These are phyloP conservation scores for Microdochium nivale DNA, from an alignment of 2,329 filamentous ascomycete species.

Conservation along the genomic window DNA sequence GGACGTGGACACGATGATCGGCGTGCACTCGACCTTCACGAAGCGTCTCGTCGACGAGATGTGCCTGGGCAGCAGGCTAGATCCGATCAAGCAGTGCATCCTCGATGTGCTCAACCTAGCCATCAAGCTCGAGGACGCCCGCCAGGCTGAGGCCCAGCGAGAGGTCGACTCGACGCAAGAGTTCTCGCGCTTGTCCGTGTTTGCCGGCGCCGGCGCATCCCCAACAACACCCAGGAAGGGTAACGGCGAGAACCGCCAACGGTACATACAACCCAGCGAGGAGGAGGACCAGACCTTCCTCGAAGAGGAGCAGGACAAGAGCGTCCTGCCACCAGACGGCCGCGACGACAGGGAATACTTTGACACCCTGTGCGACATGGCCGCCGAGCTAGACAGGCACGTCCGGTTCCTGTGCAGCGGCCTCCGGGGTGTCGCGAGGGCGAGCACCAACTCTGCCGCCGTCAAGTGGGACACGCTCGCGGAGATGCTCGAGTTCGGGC, in stretches of 20 bases:
- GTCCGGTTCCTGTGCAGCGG: constrained; percentile 65
- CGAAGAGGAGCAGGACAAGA: constrained; percentile 18
- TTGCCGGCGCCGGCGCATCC: constrained; percentile 9
- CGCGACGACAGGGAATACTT: constrained; percentile 36
- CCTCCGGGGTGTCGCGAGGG: constrained; percentile 65
- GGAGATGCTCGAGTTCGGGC: constrained; percentile 61
- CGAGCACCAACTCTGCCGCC: constrained; percentile 51
- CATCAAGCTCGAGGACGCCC: constrained; percentile 58
- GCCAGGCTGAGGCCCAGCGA: constrained; percentile 28
- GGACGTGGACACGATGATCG: constrained; percentile 77
- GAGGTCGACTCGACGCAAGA: constrained; percentile 28
- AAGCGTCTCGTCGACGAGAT: constrained; percentile 57
- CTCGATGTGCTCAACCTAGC: constrained; percentile 70
- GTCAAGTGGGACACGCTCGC: constrained; percentile 72
- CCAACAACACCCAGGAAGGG: constrained; percentile 18
- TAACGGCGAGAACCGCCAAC: constrained; percentile 8
- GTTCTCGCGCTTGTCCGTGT: constrained; percentile 26
- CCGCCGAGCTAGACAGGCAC: constrained; percentile 54
- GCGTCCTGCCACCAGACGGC: constrained; percentile 19
- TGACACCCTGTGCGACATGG: constrained; percentile 46
- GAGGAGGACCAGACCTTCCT: constrained; percentile 22
- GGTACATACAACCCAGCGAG: constrained; percentile 17
- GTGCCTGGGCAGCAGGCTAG: constrained; percentile 59
- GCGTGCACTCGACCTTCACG: constrained; percentile 56
- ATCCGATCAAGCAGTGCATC: constrained; percentile 63